phyloP scores from a whole-genome alignment of 225 moss, liverwort and hornwort genomes.

The Rhytidiadelphus loreus region DNA sequence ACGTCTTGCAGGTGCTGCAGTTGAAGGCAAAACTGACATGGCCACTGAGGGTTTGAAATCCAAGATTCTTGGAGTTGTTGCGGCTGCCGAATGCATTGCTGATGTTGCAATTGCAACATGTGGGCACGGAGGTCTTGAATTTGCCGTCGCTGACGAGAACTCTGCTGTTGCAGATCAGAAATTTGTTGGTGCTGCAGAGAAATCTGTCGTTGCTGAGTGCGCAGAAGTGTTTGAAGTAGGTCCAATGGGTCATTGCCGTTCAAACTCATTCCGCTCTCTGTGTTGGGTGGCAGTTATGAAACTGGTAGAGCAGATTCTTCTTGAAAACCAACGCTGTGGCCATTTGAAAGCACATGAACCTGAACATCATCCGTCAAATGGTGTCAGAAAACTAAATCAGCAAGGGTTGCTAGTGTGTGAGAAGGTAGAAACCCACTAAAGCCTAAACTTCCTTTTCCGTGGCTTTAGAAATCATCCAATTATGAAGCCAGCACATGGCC shows the following conservation, averaged over 20 bases:
- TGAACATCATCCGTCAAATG: background rate
- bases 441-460: background rate
- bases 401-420: background rate
- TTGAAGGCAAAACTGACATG: background rate
- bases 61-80: background rate
- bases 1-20: background rate
- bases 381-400: background rate
- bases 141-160: background rate
- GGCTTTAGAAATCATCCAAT: no score
- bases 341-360: background rate
- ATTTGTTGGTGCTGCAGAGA: background rate
- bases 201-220: background rate
- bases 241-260: background rate
- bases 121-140: background rate
- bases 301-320: background rate
- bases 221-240: background rate
- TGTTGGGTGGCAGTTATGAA: background rate
- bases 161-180: background rate
- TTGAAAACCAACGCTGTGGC: no score
- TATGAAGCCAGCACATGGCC: no score
- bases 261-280: background rate
- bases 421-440: background rate
- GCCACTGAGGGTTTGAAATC: no score
- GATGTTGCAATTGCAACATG: background rate
- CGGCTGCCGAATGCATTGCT: background rate